Conservation (phyloP, 106 monocot species). For the Platanthera guangdongensis region DNA sequence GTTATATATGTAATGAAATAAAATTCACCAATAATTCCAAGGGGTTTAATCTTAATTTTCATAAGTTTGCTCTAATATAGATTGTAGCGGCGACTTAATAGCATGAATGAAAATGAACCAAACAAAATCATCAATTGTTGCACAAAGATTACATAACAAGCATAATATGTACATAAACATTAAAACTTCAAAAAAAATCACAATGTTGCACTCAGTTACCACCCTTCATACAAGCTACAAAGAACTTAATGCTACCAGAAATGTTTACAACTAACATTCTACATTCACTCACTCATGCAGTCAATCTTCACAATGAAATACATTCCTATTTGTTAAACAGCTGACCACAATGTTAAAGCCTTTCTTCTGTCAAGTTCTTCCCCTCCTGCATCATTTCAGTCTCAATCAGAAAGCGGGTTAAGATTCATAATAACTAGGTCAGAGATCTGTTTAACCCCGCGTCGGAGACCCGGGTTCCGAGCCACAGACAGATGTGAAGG, state of each 20-base stretch:
- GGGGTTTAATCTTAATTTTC: no score
- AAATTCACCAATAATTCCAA: no score
- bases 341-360: not conserved
- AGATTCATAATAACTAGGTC: not conserved
- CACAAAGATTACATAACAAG: not conserved
- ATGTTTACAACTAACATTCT: not conserved
- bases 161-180: not conserved
- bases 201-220: not conserved
- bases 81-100: no score
- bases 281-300: not conserved
- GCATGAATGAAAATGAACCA: no score
- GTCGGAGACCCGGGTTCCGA: constrained; percentile 64
- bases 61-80: no score
- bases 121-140: no score
- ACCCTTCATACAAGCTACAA: not conserved
- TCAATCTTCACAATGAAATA: constrained; percentile 3
- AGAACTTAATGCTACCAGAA: not conserved
- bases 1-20: no score
- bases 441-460: not conserved
- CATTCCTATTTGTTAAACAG: not conserved
- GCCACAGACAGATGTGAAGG: constrained; percentile 60
- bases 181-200: constrained; percentile 1
- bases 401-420: not conserved
- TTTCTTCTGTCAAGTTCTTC: not conserved
- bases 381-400: not conserved